These are phyloP conservation scores for Monilinia polystroma DNA, from an alignment of 2,329 filamentous ascomycete genomes.

Conservation along the genomic window DNA sequence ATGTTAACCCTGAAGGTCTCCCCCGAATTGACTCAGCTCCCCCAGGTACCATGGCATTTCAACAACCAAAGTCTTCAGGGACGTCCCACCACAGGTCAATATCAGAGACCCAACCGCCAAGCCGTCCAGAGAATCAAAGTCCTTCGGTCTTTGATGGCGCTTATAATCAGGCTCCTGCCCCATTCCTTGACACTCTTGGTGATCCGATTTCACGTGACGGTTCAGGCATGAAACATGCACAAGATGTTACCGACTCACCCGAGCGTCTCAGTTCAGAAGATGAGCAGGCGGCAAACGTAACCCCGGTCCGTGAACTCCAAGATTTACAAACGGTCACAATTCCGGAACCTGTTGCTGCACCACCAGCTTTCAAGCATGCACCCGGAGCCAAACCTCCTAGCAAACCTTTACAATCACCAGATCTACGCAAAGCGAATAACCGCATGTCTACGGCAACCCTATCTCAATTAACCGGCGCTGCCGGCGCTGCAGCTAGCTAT, in stretches of 20 bases:
- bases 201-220: slow-evolving; percentile 23
- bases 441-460: slow-evolving; percentile 81
- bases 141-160: slow-evolving; percentile 34
- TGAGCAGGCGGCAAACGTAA: slow-evolving; percentile 44
- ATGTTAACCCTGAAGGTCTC: slow-evolving; percentile 23
- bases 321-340: slow-evolving; percentile 55
- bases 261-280: slow-evolving; percentile 59
- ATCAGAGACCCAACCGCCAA: slow-evolving; percentile 38
- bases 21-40: slow-evolving; percentile 53
- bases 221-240: slow-evolving; percentile 44
- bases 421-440: slow-evolving; percentile 77
- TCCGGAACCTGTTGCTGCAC: slow-evolving; percentile 73
- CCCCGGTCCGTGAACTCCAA: slow-evolving; percentile 52
- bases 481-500: slow-evolving; percentile 48
- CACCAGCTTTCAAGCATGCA: slow-evolving; percentile 76
- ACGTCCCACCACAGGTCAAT: slow-evolving; percentile 36
- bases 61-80: slow-evolving; percentile 24
- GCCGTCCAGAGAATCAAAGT: slow-evolving; percentile 32
- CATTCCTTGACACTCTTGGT: slow-evolving; percentile 33
- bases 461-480: slow-evolving; percentile 73
- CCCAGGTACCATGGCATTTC: slow-evolving; percentile 41
- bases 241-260: slow-evolving; percentile 49
- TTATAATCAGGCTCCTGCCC: slow-evolving; percentile 33
- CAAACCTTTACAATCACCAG: slow-evolving; percentile 71
- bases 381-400: slow-evolving; percentile 68